Percentiles rank a stretch among this genome's conserved stretches.
Conservation (phyloP, 768 basidiomycete species). For the Suillus bovinus region DNA sequence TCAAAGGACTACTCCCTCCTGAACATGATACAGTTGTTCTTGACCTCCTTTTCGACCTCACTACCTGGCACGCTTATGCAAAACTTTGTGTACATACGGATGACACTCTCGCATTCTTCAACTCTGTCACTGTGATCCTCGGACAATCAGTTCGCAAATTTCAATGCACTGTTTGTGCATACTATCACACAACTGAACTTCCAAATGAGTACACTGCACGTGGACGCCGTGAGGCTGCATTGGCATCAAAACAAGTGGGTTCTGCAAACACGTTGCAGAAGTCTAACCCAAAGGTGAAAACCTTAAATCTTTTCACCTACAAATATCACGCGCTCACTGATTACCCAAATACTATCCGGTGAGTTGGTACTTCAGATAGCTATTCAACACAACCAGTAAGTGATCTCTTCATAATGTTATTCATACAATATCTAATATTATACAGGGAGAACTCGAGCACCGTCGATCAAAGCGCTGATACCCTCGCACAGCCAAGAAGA, state of each 20-base stretch:
- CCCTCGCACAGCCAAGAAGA: conserved; percentile 35
- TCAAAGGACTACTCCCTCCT: conserved; percentile 37
- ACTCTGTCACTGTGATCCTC: conserved; percentile 17
- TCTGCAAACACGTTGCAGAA: neutral
- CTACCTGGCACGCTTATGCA: conserved; percentile 36
- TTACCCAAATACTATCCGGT: conserved; percentile 12
- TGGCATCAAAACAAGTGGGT: neutral
- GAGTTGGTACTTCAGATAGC: conserved; percentile 35
- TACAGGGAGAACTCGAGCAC: conserved; percentile 41
- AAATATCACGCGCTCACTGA: conserved; percentile 19
- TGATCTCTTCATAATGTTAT: neutral
- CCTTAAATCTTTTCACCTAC: conserved; percentile 17
- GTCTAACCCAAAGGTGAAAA: conserved; percentile 8
- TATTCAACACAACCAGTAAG: conserved; percentile 38
- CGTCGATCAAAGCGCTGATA: conserved; percentile 36
- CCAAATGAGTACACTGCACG: conserved; percentile 28
- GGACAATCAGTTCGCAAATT: conserved; percentile 27
- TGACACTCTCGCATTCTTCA: conserved; percentile 23
- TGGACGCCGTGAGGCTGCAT: conserved; percentile 11
- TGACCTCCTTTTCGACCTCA: conserved; percentile 28
- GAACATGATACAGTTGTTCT: conserved; percentile 21
- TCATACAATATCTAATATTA: neutral
- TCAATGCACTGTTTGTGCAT: conserved; percentile 16
- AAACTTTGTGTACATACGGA: conserved; percentile 36
- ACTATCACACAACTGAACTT: conserved; percentile 31